These are phyloP conservation scores for Aspergillus haitiensis DNA, from an alignment of 495 filamentous ascomycete species.

Conservation along the genomic window DNA sequence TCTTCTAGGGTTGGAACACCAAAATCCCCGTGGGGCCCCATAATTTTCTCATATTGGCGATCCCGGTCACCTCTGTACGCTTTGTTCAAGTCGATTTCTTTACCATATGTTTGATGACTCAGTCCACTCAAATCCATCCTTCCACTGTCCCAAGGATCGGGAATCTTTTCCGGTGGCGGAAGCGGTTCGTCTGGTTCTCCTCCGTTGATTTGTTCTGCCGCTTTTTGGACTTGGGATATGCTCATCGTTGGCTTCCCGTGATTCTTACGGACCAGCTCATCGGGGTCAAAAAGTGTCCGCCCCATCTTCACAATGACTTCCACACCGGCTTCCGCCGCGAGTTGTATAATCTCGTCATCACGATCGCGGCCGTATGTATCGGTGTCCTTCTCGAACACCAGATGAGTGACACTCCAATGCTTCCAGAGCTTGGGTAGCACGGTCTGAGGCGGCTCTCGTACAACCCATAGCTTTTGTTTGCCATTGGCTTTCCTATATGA, in stretches of 20 bases:
- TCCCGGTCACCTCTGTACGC: constrained; percentile 40
- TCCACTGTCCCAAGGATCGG: constrained; percentile 55
- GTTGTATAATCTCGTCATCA: constrained; percentile 52
- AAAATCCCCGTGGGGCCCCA: constrained; percentile 63
- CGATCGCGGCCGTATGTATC: constrained; percentile 65
- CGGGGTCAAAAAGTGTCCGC: constrained; percentile 66
- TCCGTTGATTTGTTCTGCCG: constrained; percentile 40
- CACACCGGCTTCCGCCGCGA: constrained; percentile 62
- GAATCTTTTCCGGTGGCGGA: constrained; percentile 52
- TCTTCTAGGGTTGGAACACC: constrained; percentile 61
- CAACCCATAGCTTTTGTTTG: constrained; percentile 64
- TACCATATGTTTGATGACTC: constrained; percentile 46
- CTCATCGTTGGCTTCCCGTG: constrained; percentile 68
- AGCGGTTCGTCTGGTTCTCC: constrained; percentile 57
- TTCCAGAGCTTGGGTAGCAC: constrained; percentile 67
- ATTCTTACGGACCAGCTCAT: constrained; percentile 62
- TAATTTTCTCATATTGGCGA: constrained; percentile 53
- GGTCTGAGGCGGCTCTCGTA: constrained; percentile 67
- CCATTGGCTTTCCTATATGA: constrained; percentile 61
- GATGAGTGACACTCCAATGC: constrained; percentile 65
- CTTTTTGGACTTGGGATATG: constrained; percentile 60
- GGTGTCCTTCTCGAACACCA: constrained; percentile 74
- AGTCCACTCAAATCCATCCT: constrained; percentile 49
- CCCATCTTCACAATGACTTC: constrained; percentile 59
- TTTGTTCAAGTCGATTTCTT: constrained; percentile 56